phyloP scores from a whole-genome alignment of 1,139 yeast genomes.

The Yamadazyma songkhlaensis region DNA sequence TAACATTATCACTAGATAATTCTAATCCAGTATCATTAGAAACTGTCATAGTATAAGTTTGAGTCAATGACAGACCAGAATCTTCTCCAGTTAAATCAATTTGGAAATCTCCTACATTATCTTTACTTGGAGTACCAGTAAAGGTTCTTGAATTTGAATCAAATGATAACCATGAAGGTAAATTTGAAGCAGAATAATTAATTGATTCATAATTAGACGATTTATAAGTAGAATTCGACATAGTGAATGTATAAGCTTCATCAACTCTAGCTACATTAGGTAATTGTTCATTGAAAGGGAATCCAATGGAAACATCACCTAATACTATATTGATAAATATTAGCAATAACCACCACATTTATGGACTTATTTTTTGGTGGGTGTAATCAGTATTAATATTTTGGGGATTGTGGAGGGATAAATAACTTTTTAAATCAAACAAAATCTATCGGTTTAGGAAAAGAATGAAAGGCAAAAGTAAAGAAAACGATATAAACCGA shows the following conservation, averaged over 20 bases:
- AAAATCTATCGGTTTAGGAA: neutral
- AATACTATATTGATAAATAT: conserved; percentile 8
- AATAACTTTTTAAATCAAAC: conserved; percentile 1
- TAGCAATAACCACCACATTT: conserved; percentile 8
- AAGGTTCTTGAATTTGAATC: conserved; percentile 61
- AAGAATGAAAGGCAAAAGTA: neutral
- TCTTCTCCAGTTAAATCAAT: conserved; percentile 67
- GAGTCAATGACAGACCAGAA: conserved; percentile 43
- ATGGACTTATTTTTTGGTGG: neutral
- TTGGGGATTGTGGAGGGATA: neutral
- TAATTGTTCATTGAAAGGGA: conserved; percentile 77
- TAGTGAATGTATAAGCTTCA: conserved; percentile 59
- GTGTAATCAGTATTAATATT: too few relatives aligned
- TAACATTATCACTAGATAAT: conserved; percentile 32
- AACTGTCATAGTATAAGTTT: conserved; percentile 57
- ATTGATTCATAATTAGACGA: conserved; percentile 46
- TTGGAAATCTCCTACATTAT: conserved; percentile 42
- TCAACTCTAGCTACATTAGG: conserved; percentile 84
- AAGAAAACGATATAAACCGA: too few relatives aligned
- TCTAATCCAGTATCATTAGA: conserved; percentile 53
- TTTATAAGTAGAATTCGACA: conserved; percentile 70
- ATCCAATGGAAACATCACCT: conserved; percentile 53
- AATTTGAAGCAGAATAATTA: conserved; percentile 50
- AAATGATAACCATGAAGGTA: conserved; percentile 79
- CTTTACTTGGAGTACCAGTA: conserved; percentile 62